Evolutionary conservation across 1,284 basidiomycete genomes (phyloP), one percentile per base, ranked within the genome.

Genomic region (Vanrija sp.): DNA sequence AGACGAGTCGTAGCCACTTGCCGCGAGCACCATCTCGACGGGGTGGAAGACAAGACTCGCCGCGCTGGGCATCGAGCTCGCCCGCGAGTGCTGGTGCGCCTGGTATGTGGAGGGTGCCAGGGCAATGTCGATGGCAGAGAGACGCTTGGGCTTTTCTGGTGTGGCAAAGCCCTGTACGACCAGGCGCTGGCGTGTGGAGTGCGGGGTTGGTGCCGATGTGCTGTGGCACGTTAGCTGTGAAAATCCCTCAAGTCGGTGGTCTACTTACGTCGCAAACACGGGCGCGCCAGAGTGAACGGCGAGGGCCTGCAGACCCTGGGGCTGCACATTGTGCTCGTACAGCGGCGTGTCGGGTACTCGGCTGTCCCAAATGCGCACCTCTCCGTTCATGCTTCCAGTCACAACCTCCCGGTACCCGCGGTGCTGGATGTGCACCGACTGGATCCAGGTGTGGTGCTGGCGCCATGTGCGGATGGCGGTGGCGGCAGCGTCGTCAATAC

Each of bases 281-380:
- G 86, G 86, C 0, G 91, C 83, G 49, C 87, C 84, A 25, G 88
- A 82, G 74, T 99, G 96, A 9, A 92, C 86, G 61, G 94, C 92
- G 65, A 98, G 87, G 2, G 86, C 83, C 25, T 89, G 86, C 46
- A 98, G 78, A 7, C 93, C 89, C 44, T 85, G 80, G 2, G 83
- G 82, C 66, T 88, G 84, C 40, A 86, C 74, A 28, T 87, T 81
- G 79, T 88, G 86, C 44, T 83, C 83, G 54, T 86, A 80, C 9
- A 85, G 67, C 9, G 89, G 82, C 38, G 75, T 74, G 47, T 87
- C 83, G 4, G 84, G 78, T 6, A 83, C 82, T 53, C 96, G 86
- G 40, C 91, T 80, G 73, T 99, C 96, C 89, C 94, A 98, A 34
- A 98, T 77, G 62, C 89, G 87, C 43, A 97, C 87, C 65, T 92